Conservation (phyloP, 345 rosid species). For the Citrus maxima region DNA sequence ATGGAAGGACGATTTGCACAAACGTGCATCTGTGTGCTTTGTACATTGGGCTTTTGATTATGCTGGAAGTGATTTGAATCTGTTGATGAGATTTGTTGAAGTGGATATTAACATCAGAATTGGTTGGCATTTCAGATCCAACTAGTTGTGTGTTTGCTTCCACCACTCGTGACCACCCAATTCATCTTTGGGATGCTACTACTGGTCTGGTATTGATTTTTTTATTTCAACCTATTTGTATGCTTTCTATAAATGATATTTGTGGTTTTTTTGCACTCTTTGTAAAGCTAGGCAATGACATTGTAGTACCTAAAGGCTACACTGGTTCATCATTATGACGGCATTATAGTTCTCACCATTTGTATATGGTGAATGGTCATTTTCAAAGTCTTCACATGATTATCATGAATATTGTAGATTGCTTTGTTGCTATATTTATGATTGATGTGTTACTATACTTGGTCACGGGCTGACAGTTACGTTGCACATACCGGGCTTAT, state of each 20-base stretch:
- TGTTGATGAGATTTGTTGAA: constrained; percentile 4
- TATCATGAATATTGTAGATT: not conserved
- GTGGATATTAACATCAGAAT: constrained; percentile 9
- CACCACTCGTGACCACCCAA: constrained; percentile 91
- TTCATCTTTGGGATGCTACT: constrained; percentile 96
- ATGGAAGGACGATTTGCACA: not conserved
- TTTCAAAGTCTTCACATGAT: not conserved
- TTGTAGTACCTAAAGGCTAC: not conserved
- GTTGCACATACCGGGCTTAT: constrained; percentile 95
- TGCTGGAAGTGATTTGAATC: constrained; percentile 9
- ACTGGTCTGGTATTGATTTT: constrained; percentile 72
- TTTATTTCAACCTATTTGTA: not conserved
- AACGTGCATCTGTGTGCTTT: not conserved
- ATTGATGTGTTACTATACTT: constrained; percentile 11
- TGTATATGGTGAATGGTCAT: not conserved
- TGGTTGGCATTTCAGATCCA: constrained; percentile 53
- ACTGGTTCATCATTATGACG: not conserved
- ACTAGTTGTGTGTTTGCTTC: constrained; percentile 85
- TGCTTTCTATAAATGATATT: not conserved
- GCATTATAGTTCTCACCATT: not conserved
- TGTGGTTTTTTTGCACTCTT: not conserved
- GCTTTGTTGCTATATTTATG: constrained; percentile 1
- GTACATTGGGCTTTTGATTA: not conserved
- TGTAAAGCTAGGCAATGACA: constrained; percentile 3
- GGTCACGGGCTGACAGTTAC: constrained; percentile 43